Base-by-base conservation (phyloP, 352 stramenopile genomes). In the Phytophthora chlamydospora region DNA sequence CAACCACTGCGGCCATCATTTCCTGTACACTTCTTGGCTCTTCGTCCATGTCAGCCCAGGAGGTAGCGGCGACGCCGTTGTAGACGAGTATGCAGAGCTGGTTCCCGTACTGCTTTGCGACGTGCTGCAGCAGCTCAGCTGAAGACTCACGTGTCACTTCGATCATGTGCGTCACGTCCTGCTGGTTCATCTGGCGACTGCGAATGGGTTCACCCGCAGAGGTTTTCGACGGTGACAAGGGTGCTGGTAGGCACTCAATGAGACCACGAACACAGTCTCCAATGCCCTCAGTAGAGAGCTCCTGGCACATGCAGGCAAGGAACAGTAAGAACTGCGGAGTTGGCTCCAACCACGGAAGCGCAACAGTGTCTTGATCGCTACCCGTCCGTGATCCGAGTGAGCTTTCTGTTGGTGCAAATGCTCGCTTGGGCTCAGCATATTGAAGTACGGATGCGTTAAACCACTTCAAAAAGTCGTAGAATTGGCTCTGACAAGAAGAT, bases 401-500 rank as follows among this genome's bases (percentile, higher is more conserved):
- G 4, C 5, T 17, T 17, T 60, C 21, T 11, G 16, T 14, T 38
- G 29, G 53, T 19, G 44, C 47, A 55, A 89, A 91, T 27, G 80
- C 78, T 2, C 83, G 79, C 57, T 88, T 88, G 1, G 79, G 73
- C 38, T 93, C 84, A 8, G 78, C 85, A 73, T 91, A 95, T 58
- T 72, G 76, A 12, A 91, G 51, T 42, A 88, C 58, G 0, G 78
- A 68, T 6, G 51, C 48, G 49, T 91, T 93, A 44, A 93, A 91
- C 86, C 86, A 95, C 54, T 88, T 87, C 2, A 95, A 53, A 43
- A 92, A 93, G 38, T 81, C 62, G 60, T 90, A 92, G 48, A 95
- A 92, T 64, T 91, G 80, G 4, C 65, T 76, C 75, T 89, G 43
- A 19, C 17, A 39, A 31, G 6, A 31, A 64, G 17, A 56, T 1